These are phyloP conservation scores for Solanum chiquidenum DNA, from an alignment of 257 asterid genomes.

Conservation along the genomic window DNA sequence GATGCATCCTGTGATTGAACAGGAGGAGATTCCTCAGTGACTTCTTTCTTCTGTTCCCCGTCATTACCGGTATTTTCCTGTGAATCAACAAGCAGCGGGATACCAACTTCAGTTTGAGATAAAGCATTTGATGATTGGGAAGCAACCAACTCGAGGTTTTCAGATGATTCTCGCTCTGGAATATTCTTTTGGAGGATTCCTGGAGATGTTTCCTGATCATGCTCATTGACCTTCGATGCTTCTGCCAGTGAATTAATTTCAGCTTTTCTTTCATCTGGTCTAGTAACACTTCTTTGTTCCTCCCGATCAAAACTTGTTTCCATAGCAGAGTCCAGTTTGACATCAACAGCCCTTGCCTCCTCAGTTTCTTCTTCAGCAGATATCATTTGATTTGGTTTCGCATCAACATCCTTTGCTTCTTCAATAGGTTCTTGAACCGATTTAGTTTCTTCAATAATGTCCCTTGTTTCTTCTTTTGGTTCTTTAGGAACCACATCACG, in stretches of 20 bases:
- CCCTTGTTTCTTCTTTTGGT: conserved; percentile 24
- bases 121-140: conserved; percentile 26
- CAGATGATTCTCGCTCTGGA: conserved; percentile 24
- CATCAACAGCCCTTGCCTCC: conserved; percentile 19
- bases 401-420: not conserved
- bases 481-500: conserved; percentile 23
- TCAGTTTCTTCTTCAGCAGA: conserved; percentile 7
- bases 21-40: conserved; percentile 16
- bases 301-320: conserved; percentile 17
- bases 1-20: conserved; percentile 28
- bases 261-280: conserved; percentile 24
- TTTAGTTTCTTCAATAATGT: conserved; percentile 1
- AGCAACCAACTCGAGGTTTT: conserved; percentile 17
- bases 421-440: not conserved
- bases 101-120: conserved; percentile 20
- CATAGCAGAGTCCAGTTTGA: conserved; percentile 27
- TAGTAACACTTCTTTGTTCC: conserved; percentile 24
- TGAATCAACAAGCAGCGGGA: conserved; percentile 14
- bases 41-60: conserved; percentile 24
- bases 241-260: conserved; percentile 28
- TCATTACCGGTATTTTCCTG: conserved; percentile 24
- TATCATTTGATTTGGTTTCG: not conserved
- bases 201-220: conserved; percentile 31
- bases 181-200: conserved; percentile 20
- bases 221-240: conserved; percentile 33